phyloP scores from a whole-genome alignment of 345 rosid genomes.

The Eucalyptus curtisii region DNA sequence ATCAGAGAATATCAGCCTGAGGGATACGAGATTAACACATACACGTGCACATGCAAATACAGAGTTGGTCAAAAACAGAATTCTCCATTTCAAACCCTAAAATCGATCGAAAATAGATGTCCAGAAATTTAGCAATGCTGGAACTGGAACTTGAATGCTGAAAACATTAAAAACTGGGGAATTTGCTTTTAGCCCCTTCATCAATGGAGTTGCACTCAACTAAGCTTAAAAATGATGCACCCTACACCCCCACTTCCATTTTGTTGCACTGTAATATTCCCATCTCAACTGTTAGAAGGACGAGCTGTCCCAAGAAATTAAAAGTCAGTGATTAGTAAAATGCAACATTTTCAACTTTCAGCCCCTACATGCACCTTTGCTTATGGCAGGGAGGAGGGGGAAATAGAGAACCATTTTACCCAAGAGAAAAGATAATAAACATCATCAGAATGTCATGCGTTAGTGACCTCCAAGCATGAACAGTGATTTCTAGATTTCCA shows the following conservation, averaged over 20 bases:
- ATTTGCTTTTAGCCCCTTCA: neutral
- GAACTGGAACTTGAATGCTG: neutral
- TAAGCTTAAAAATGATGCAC: neutral
- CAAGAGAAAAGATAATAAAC: neutral
- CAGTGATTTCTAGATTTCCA: neutral
- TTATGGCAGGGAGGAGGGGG: neutral
- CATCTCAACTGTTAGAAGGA: neutral
- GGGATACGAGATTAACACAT: neutral
- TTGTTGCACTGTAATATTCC: neutral
- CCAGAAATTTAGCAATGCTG: neutral
- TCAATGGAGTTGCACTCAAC: neutral
- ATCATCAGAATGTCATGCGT: neutral
- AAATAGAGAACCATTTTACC: neutral
- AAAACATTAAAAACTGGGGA: neutral
- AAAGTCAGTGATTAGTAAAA: neutral
- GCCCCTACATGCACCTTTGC: neutral
- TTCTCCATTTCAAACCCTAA: neutral
- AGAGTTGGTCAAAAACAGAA: neutral
- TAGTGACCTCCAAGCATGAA: neutral
- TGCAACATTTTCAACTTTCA: neutral
- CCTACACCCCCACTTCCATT: neutral
- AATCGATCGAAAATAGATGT: neutral
- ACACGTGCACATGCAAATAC: neutral
- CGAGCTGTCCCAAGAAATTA: neutral
- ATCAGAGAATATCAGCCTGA: neutral